Evolutionary conservation across 768 basidiomycete species (phyloP), one percentile per base, ranked within the genome.

Genomic region (Boletus rufocinnamomeus): DNA sequence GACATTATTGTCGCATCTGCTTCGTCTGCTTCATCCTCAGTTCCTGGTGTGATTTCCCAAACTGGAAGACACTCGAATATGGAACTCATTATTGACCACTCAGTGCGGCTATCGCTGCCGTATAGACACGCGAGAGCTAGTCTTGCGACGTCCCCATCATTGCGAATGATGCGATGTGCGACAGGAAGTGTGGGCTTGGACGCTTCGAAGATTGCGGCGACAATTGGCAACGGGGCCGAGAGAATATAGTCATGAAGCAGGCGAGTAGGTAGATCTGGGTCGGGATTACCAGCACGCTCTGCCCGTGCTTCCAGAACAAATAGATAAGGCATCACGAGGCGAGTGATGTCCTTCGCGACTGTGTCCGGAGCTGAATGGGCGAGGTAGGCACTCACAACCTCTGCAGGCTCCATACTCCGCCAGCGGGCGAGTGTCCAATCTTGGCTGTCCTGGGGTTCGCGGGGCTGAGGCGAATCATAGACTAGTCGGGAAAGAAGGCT

Each of bases 1-100:
- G 93, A 93, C 19, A 82, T 71, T 35, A 96, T 79, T 1, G 93
- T 95, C 7, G 88, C 88, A 52, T 94, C 87, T n/a, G 85, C 87
- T 51, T 85, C 85, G 59, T 93, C 93, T 50, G 80, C 83, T 57
- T 90, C 82, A 43, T 81, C 80, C 48, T 87, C 83, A 41, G 80
- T 82, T n/a, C 79, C 80, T 43, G 71, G 70, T 9, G 74, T 60
- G 44, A 86, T 77, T 56, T 86, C 87, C 93, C 95, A 97, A 4
- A 88, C 96, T 0, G 96, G 96, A 34, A 98, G 80, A 69, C 95
- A 99, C 70, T 99, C 96, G 71, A 99, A 98, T 51, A 99, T 91
- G 34, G 79, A 77, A 63, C 89, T 92, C 95, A 97, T 98, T 5
- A 79, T 86, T 1, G 84, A 68, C 93, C 92, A 96, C 63, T 87